Evolutionary conservation across 306 rosid genomes (phyloP), one percentile per base, ranked within the genome.

Genomic region (Lupinus albus): DNA sequence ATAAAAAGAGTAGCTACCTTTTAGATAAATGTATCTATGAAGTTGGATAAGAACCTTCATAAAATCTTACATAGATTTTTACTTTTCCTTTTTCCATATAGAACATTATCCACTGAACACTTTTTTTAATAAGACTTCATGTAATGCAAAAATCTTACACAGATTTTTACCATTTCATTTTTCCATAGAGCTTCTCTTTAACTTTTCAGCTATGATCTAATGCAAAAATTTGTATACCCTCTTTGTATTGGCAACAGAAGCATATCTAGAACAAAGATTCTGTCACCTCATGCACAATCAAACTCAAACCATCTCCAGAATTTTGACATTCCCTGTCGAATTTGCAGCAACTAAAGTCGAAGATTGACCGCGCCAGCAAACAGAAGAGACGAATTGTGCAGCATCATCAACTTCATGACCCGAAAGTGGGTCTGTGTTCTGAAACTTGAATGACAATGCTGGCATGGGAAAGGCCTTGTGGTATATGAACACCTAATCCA

Each of bases 391-490:
- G 28, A 94, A 94, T 60, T 86, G 99, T 1, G 88, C 55, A 3
- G 91, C 41, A 10, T 86, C 96, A 11, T 88, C 97, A 67, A 83
- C 79, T 66, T 86, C 96, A 0, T 83, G 82, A 35, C 96, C 85
- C 0, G 96, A 86, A 52, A 81, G 76, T 13, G 93, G 85, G 72
- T 94, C 95, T 9, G 89, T 82, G 78, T 70, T 83, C 35, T 88
- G 87, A 82, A 86, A 94, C 80, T 94, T 88, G 85, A 81, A 88
- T 60, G 95, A 89, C 78, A 90, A 78, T 38, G 89, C 96, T 1
- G 97, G 97, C 96, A 94, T 94, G 50, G 99, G 96, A 68, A 94
- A 94, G 58, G 92, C 97, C 78, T 94, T 94, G 85, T 94, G 97
- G 84, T 90, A 94, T 70, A 94, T 11, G 67, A 88, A 90, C 72